Evolutionary conservation across 306 rosid genomes (phyloP).

Genomic region (Medicago arabica): DNA sequence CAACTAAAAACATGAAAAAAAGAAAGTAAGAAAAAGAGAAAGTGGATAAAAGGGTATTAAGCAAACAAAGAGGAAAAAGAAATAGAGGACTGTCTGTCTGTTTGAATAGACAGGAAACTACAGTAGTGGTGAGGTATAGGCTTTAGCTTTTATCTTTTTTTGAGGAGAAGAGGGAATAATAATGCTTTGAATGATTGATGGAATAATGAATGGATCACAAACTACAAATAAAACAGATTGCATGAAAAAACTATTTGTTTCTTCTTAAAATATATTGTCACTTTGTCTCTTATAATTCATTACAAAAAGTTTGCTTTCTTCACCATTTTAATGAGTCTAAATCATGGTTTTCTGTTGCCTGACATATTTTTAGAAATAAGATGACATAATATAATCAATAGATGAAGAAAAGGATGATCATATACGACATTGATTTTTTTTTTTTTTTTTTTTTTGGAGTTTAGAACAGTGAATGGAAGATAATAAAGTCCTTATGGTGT

Average conservation of each 20-base stretch:
- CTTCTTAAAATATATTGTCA: conserved; percentile 6
- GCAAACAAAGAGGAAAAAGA: conserved; percentile 44
- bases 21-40: conserved; percentile 50
- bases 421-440: neutral
- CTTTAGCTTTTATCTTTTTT: conserved; percentile 48
- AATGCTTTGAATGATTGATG: conserved; percentile 67
- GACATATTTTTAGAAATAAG: conserved; percentile 40
- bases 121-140: conserved; percentile 8
- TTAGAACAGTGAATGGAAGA: neutral
- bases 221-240: conserved; percentile 49
- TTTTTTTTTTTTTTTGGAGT: neutral
- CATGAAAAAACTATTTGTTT: conserved; percentile 39
- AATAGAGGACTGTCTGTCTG: conserved; percentile 62
- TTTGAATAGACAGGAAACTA: conserved; percentile 55
- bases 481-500: neutral
- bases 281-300: conserved; percentile 41
- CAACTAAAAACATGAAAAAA: conserved; percentile 36
- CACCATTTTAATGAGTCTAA: conserved; percentile 38
- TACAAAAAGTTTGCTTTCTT: conserved; percentile 51
- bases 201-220: conserved; percentile 45
- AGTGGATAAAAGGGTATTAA: conserved; percentile 55
- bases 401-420: neutral
- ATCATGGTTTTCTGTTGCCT: conserved; percentile 49
- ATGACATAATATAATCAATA: conserved; percentile 23
- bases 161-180: conserved; percentile 54